Percentiles rank a stretch among this genome's conserved stretches.
phyloP scores from a whole-genome alignment of 2,329 filamentous ascomycete species.

The Penicillium rolfsii region DNA sequence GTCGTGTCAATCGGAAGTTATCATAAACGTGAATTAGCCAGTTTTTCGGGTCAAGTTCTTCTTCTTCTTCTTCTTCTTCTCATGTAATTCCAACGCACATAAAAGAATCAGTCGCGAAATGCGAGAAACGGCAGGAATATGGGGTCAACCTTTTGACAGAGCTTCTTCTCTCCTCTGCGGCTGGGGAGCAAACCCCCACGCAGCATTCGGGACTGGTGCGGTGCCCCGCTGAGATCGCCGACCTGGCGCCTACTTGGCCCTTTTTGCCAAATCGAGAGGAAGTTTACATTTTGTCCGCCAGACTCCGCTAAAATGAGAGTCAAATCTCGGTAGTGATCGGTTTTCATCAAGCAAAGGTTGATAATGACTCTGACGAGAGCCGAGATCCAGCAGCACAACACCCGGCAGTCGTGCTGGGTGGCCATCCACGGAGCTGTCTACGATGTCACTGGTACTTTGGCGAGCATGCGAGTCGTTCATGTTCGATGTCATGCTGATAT shows the following conservation, averaged over 20 bases:
- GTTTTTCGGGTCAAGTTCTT: not conserved
- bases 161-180: constrained; percentile 36
- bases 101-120: constrained; percentile 55
- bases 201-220: constrained; percentile 2
- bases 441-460: constrained; percentile 48
- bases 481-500: not conserved
- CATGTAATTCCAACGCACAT: constrained; percentile 22
- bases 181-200: constrained; percentile 9
- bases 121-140: constrained; percentile 57
- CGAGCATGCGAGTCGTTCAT: not conserved
- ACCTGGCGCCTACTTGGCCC: not conserved
- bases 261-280: not conserved
- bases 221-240: not conserved
- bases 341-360: not conserved
- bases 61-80: too few relatives aligned
- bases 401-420: constrained; percentile 56
- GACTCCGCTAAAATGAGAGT: not conserved
- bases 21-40: not conserved
- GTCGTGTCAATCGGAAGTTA: constrained; percentile 16
- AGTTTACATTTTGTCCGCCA: not conserved
- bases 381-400: constrained; percentile 56
- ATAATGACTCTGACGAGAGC: constrained; percentile 47
- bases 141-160: constrained; percentile 57
- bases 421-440: constrained; percentile 57
- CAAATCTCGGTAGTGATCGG: not conserved